Conservation (phyloP, 768 basidiomycete species). For the Lentinula guzmanii region DNA sequence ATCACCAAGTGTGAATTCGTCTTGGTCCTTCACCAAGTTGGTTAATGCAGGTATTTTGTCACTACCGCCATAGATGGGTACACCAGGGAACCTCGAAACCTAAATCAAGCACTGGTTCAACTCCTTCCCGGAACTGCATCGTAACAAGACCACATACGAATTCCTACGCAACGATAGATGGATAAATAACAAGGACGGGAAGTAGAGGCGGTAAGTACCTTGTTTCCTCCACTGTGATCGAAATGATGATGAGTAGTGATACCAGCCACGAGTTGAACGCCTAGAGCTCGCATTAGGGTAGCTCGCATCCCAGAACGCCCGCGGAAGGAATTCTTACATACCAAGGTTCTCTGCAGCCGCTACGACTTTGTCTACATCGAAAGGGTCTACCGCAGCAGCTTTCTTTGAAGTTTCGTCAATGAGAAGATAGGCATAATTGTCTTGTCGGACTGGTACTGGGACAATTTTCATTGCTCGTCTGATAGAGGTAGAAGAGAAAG, state of each 20-base stretch:
- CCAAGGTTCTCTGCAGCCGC: conserved; percentile 55
- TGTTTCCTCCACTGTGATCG: conserved; percentile 52
- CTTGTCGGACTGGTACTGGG: conserved; percentile 71
- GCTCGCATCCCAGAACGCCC: background rate
- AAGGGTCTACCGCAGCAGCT: conserved; percentile 80
- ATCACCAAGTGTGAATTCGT: conserved; percentile 70
- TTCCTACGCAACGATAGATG: conserved; percentile 23
- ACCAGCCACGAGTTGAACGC: conserved; percentile 60
- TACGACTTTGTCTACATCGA: conserved; percentile 64
- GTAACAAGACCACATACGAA: conserved; percentile 36
- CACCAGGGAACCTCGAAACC: conserved; percentile 38
- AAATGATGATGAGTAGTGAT: conserved; percentile 92
- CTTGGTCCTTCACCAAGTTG: conserved; percentile 72
- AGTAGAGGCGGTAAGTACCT: background rate
- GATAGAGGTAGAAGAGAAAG: conserved; percentile 14
- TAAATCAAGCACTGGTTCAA: conserved; percentile 14
- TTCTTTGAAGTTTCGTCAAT: conserved; percentile 60
- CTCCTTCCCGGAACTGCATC: background rate
- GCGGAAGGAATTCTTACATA: background rate
- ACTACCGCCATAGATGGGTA: conserved; percentile 79
- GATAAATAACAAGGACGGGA: background rate
- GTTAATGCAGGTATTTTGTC: conserved; percentile 60
- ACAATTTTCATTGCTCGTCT: conserved; percentile 59
- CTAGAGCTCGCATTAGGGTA: background rate
- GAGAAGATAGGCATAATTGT: conserved; percentile 85